A percentile compares a stretch with the other conserved stretches of the same genome.
Conservation (phyloP, 23 red algal species). For the Gracilaria caudata region DNA sequence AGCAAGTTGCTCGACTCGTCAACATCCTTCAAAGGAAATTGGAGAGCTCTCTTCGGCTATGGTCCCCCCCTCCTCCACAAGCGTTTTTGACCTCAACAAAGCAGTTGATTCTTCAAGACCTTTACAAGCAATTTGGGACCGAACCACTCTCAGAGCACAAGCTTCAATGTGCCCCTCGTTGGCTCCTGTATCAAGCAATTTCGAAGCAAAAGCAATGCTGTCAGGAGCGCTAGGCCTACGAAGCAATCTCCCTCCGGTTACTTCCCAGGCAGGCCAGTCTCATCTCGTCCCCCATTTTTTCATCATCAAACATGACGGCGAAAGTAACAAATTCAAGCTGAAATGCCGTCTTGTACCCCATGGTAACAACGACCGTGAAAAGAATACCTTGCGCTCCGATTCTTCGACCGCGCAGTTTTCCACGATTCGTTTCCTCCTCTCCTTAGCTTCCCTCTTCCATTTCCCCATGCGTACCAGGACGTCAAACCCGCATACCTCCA, state of each 20-base stretch:
- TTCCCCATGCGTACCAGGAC: neutral
- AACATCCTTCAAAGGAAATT: conserved; percentile 15
- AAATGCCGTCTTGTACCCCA: conserved; percentile 13
- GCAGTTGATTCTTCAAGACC: neutral
- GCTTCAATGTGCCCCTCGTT: neutral
- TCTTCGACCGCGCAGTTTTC: neutral
- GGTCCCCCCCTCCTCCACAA: neutral
- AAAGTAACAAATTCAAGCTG: neutral
- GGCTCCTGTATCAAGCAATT: neutral
- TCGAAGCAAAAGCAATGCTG: neutral
- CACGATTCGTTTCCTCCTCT: neutral
- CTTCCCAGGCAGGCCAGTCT: neutral
- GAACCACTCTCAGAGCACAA: neutral
- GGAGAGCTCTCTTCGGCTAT: neutral
- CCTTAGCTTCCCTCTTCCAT: neutral
- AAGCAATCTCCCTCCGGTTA: neutral
- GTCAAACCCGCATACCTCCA: neutral
- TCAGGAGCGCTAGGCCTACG: neutral
- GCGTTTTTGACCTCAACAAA: neutral
- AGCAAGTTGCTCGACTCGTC: neutral
- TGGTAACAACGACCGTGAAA: neutral
- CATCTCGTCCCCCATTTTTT: neutral
- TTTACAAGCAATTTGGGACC: neutral
- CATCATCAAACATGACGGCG: neutral
- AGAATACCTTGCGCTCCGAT: neutral